Evolutionary conservation across 352 stramenopile genomes (phyloP).

Genomic region (Phytophthora sojae): DNA sequence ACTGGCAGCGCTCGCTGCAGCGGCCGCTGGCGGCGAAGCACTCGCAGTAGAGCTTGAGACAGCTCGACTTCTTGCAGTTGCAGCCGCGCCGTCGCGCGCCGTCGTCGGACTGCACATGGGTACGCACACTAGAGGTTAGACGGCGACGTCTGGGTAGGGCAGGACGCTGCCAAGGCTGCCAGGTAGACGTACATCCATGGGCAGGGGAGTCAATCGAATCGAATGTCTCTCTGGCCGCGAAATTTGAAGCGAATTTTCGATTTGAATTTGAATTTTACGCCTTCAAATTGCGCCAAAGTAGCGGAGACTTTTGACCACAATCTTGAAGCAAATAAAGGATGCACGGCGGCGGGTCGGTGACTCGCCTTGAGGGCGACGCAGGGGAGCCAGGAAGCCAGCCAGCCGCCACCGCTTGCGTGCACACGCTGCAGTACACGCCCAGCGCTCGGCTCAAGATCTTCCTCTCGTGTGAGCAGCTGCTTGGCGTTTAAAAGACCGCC

Average conservation of each 20-base stretch:
- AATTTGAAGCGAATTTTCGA: constrained; percentile 39
- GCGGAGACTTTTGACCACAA: constrained; percentile 3
- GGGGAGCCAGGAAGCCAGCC: not conserved
- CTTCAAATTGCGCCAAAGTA: constrained; percentile 31
- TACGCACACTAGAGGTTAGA: not conserved
- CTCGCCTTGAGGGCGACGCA: constrained; percentile 12
- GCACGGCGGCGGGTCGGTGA: constrained; percentile 13
- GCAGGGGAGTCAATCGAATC: not conserved
- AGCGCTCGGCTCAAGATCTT: constrained; percentile 74
- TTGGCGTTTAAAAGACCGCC: constrained; percentile 5
- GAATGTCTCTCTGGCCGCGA: constrained; percentile 14
- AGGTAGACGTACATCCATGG: not conserved
- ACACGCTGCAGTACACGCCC: constrained; percentile 51
- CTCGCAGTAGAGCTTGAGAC: constrained; percentile 95
- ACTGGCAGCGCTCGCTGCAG: constrained; percentile 76
- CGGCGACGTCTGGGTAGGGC: not conserved
- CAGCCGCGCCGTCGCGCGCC: constrained; percentile 68
- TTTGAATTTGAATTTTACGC: constrained; percentile 45
- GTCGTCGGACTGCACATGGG: constrained; percentile 6
- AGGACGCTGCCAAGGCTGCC: not conserved
- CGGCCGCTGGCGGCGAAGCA: constrained; percentile 68
- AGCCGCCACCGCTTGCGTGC: not conserved
- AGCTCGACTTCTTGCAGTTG: constrained; percentile 97
- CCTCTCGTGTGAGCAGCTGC: constrained; percentile 58
- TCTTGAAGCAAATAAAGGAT: constrained; percentile 12